Percentiles rank a stretch among this genome's conserved stretches.
phyloP scores from a whole-genome alignment of 1,284 basidiomycete genomes.

The Microbotryomycetes sp. region DNA sequence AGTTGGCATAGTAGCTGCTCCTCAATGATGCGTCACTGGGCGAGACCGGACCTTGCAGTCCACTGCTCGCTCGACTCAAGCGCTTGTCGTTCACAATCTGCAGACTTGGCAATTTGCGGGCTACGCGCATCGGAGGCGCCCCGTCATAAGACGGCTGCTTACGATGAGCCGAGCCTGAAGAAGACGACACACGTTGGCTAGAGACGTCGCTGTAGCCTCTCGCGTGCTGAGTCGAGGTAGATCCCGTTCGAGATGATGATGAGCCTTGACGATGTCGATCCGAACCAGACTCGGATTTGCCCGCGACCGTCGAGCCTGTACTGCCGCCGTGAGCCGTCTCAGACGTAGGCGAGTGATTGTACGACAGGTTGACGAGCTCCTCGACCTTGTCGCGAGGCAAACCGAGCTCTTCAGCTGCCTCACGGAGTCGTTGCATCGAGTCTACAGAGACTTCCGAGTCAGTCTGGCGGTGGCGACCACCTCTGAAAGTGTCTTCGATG shows the following conservation, averaged over 20 bases:
- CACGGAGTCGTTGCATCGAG: constrained; percentile 19
- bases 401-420: constrained; percentile 25
- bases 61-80: not conserved
- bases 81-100: not conserved
- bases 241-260: not conserved
- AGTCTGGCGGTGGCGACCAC: not conserved
- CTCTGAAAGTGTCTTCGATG: not conserved
- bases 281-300: not conserved
- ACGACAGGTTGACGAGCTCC: constrained; percentile 23
- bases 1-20: constrained; percentile 21
- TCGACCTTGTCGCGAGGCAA: constrained; percentile 18
- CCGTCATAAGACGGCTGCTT: not conserved
- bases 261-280: not conserved
- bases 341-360: constrained; percentile 13
- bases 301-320: not conserved
- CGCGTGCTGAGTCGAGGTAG: not conserved
- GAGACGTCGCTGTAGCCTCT: constrained; percentile 2
- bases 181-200: not conserved
- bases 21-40: constrained; percentile 7
- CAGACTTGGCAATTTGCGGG: not conserved
- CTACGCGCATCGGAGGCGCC: not conserved
- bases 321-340: not conserved
- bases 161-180: not conserved
- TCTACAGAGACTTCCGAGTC: not conserved
- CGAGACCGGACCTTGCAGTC: constrained; percentile 9